A percentile compares a stretch with the other conserved stretches of the same genome.
Conservation (phyloP, 805 yeast species). For the Yarrowia sp. region DNA sequence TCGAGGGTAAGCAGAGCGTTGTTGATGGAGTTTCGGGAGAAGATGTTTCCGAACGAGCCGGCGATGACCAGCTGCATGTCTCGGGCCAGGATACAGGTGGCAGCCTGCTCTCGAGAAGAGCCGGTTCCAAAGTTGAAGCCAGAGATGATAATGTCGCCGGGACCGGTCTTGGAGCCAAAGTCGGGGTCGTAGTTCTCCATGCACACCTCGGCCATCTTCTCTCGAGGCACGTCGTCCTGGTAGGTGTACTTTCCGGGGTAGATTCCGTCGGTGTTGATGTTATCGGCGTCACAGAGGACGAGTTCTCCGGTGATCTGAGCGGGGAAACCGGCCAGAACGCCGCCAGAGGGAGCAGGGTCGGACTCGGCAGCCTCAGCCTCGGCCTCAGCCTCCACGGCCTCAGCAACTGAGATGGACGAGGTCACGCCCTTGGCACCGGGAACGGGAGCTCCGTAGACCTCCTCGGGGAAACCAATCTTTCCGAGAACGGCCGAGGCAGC, state of each 20-base stretch:
- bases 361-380: slow-evolving; percentile 49
- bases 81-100: slow-evolving; percentile 94
- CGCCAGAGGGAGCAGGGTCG: slow-evolving; percentile 59
- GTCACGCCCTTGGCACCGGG: slow-evolving; percentile 58
- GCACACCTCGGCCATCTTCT: slow-evolving; percentile 98
- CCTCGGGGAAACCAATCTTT: slow-evolving; percentile 90
- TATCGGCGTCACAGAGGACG: slow-evolving; percentile 93
- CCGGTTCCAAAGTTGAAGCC: slow-evolving; percentile 99
- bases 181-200: slow-evolving; percentile 98
- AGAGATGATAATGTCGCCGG: slow-evolving; percentile 88
- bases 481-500: slow-evolving; percentile 99
- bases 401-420: slow-evolving; percentile 49
- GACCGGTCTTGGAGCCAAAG: slow-evolving; percentile 77
- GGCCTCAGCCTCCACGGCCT: slow-evolving; percentile 50
- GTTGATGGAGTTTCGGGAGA: slow-evolving; percentile 94
- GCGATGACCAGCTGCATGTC: slow-evolving; percentile 93
- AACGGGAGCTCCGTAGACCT: slow-evolving; percentile 66
- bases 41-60: slow-evolving; percentile 97
- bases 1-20: slow-evolving; percentile 94
- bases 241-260: slow-evolving; percentile 99
- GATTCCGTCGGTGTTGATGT: slow-evolving; percentile 94
- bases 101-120: slow-evolving; percentile 98
- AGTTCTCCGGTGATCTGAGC: slow-evolving; percentile 86
- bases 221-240: slow-evolving; percentile 94
- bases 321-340: slow-evolving; percentile 91